Percentiles rank a stretch among this genome's conserved stretches.
Evolutionary conservation across 73 alveolate genomes (phyloP).

Genomic region (Stentor coeruleus): DNA sequence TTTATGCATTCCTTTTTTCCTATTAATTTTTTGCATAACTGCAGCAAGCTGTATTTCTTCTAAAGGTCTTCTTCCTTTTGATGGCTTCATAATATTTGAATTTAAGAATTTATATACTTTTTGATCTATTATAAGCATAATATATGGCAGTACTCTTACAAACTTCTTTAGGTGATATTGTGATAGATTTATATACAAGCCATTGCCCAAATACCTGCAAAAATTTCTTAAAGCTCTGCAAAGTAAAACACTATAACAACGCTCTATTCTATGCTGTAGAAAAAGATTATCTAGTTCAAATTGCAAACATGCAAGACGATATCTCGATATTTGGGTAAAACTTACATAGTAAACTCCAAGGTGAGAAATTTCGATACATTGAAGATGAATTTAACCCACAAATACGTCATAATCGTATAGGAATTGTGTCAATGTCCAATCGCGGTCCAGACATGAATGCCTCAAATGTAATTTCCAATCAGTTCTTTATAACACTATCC

Average conservation of each 20-base stretch:
- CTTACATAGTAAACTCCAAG: background rate
- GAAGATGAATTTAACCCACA: slow-evolving; percentile 87
- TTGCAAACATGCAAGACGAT: background rate
- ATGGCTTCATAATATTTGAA: too few species aligned
- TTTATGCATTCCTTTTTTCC: too few species aligned
- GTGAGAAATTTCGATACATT: slow-evolving; percentile 44
- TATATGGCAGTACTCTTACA: slow-evolving; percentile 95
- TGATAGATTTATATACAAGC: slow-evolving; percentile 80
- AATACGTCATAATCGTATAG: slow-evolving; percentile 69
- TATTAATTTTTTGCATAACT: too few species aligned
- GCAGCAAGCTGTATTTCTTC: too few species aligned
- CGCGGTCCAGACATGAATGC: slow-evolving; percentile 91
- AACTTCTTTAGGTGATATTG: slow-evolving; percentile 96
- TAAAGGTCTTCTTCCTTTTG: too few species aligned
- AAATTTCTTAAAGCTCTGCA: slow-evolving; percentile 94
- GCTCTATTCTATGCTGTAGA: slow-evolving; percentile 80
- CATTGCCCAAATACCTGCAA: slow-evolving; percentile 86
- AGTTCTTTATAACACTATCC: slow-evolving; percentile 89
- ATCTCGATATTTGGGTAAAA: slow-evolving; percentile 26
- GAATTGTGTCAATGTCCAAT: slow-evolving; percentile 94
- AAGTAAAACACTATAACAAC: slow-evolving; percentile 93
- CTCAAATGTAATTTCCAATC: slow-evolving; percentile 49
- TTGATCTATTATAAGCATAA: too few species aligned
- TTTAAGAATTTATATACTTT: too few species aligned
- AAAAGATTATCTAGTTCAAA: slow-evolving; percentile 41